Percentiles rank a stretch among this genome's conserved stretches.
These are phyloP conservation scores for Tuber brumale DNA, from an alignment of 495 filamentous ascomycete species.

Conservation along the genomic window DNA sequence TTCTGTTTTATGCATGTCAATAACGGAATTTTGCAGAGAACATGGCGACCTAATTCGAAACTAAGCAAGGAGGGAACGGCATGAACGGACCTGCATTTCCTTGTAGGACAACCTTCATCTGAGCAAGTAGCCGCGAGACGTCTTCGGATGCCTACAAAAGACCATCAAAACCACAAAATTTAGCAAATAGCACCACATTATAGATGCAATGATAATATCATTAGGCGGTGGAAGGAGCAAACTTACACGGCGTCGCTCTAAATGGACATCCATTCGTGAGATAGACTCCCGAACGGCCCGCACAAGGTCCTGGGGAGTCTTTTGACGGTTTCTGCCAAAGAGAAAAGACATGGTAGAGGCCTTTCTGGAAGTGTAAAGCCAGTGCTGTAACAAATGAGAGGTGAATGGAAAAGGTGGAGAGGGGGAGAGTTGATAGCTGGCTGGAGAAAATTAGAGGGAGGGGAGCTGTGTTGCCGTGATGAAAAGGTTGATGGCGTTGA, in stretches of 20 bases:
- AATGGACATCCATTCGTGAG: slow-evolving; percentile 46
- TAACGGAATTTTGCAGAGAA: slow-evolving; percentile 11
- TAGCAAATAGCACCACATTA: background rate
- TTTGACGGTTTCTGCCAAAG: slow-evolving; percentile 62
- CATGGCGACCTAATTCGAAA: slow-evolving; percentile 5
- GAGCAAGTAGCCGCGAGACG: slow-evolving; percentile 64
- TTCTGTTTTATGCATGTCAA: slow-evolving; percentile 51
- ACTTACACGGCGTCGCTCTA: slow-evolving; percentile 47
- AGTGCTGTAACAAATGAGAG: slow-evolving; percentile 3
- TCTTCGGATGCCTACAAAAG: slow-evolving; percentile 60
- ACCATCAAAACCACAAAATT: background rate
- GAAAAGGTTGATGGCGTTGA: background rate
- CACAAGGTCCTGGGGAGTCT: slow-evolving; percentile 53
- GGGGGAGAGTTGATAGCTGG: background rate
- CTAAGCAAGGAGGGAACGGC: slow-evolving; percentile 1
- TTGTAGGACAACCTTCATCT: slow-evolving; percentile 78
- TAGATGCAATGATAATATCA: slow-evolving; percentile 2
- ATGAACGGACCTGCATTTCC: slow-evolving; percentile 63
- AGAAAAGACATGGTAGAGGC: slow-evolving; percentile 72
- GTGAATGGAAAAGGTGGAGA: background rate
- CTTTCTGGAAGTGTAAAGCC: background rate
- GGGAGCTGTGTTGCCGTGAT: background rate
- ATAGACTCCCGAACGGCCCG: slow-evolving; percentile 51
- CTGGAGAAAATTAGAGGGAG: background rate
- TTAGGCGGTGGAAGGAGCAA: slow-evolving; percentile 6